A percentile compares a stretch with the other conserved stretches of the same genome.
Conservation (phyloP, 2,329 filamentous ascomycete species). For the Venturia asperata region DNA sequence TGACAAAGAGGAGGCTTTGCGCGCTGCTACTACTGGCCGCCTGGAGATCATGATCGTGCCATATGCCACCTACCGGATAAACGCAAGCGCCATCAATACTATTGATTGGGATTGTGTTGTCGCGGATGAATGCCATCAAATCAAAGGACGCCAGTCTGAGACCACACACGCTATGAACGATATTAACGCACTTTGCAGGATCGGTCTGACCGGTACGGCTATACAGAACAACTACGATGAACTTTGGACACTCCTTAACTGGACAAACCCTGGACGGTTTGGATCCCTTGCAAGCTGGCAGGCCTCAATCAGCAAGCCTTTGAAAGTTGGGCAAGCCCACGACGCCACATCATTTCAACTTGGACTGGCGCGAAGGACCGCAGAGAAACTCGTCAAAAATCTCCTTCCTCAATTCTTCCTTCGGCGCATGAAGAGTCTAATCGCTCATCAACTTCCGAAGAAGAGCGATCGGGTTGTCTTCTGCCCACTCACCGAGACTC, state of each 20-base stretch:
- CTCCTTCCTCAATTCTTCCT: conserved; percentile 85
- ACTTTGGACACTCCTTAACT: conserved; percentile 91
- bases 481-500: conserved; percentile 77
- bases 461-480: conserved; percentile 95
- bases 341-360: conserved; percentile 80
- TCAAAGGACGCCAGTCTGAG: conserved; percentile 73
- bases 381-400: conserved; percentile 76
- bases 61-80: conserved; percentile 77
- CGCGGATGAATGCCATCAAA: conserved; percentile 84
- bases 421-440: conserved; percentile 84
- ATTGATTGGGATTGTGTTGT: conserved; percentile 90
- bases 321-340: conserved; percentile 85
- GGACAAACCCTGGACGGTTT: conserved; percentile 78
- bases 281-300: conserved; percentile 70
- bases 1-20: conserved; percentile 61
- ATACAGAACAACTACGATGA: conserved; percentile 99
- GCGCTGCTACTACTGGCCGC: conserved; percentile 65
- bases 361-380: conserved; percentile 71
- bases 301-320: conserved; percentile 65
- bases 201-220: conserved; percentile 88
- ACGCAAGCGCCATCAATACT: conserved; percentile 70
- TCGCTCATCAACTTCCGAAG: conserved; percentile 85
- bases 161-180: conserved; percentile 82
- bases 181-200: conserved; percentile 83
- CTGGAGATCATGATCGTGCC: conserved; percentile 92